phyloP scores from a whole-genome alignment of 177 flowering plant species.

The Tripterygium wilfordii region DNA sequence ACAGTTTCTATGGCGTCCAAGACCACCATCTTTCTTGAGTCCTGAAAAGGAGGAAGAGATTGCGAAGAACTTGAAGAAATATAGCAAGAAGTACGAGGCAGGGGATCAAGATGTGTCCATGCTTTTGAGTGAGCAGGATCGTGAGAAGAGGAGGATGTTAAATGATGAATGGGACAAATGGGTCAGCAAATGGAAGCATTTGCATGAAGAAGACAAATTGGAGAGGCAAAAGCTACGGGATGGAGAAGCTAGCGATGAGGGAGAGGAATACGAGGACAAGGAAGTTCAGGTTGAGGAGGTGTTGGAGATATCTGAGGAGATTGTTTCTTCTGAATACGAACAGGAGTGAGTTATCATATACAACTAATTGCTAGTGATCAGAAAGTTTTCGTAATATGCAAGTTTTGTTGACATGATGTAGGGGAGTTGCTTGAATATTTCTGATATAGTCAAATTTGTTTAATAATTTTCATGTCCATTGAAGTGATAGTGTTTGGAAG shows the following conservation, averaged over 20 bases:
- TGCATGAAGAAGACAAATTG: conserved; percentile 51
- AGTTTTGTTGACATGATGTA: no score
- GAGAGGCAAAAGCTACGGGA: conserved; percentile 65
- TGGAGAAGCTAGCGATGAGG: conserved; percentile 93
- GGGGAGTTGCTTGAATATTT: no score
- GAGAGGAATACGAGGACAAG: conserved; percentile 91
- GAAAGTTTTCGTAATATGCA: no score
- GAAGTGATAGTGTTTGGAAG: no score
- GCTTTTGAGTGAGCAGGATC: conserved; percentile 83
- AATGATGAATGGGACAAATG: conserved; percentile 38
- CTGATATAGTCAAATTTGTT: no score
- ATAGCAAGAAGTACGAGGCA: conserved; percentile 91
- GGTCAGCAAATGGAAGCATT: conserved; percentile 23
- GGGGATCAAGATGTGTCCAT: conserved; percentile 90
- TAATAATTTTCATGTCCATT: no score
- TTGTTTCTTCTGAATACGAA: conserved; percentile 36
- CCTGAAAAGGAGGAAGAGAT: conserved; percentile 95
- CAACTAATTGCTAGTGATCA: no score
- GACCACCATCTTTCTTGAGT: conserved; percentile 76
- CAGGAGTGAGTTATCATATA: conserved; percentile 10
- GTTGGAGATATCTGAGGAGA: conserved; percentile 64
- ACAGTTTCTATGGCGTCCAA: conserved; percentile 93
- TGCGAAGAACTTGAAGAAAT: conserved; percentile 84
- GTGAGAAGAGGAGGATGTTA: conserved; percentile 54
- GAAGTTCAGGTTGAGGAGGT: conserved; percentile 90